A percentile compares a stretch with the other conserved stretches of the same genome.
phyloP scores from a whole-genome alignment of 2,329 filamentous ascomycete species.

The Pyricularia pennisetigena region DNA sequence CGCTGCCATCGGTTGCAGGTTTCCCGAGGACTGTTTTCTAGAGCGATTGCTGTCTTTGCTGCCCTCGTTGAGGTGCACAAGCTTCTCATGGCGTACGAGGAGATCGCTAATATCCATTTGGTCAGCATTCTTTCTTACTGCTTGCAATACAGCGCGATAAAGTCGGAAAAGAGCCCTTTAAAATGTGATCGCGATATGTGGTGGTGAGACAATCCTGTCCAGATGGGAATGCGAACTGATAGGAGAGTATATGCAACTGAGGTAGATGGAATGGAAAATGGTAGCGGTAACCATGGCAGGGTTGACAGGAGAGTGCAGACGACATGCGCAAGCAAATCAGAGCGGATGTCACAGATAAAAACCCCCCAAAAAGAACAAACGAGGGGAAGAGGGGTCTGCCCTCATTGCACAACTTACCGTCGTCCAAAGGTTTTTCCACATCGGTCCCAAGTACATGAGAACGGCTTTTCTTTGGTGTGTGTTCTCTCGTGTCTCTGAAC shows the following conservation, averaged over 20 bases:
- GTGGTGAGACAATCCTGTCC: not conserved
- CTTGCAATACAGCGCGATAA: not conserved
- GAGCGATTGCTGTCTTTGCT: slow-evolving; percentile 41
- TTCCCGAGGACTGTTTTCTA: slow-evolving; percentile 40
- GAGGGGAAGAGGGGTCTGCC: slow-evolving; percentile 5
- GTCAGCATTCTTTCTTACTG: slow-evolving; percentile 26
- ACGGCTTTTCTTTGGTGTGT: slow-evolving; percentile 57
- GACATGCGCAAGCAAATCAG: not conserved
- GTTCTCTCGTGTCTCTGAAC: slow-evolving; percentile 55
- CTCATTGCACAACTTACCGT: slow-evolving; percentile 34
- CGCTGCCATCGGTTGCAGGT: slow-evolving; percentile 29
- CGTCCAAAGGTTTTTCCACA: slow-evolving; percentile 55
- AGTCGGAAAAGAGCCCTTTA: not conserved
- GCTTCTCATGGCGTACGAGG: slow-evolving; percentile 53
- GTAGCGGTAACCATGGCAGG: not conserved
- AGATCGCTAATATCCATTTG: slow-evolving; percentile 54
- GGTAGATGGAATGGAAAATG: not conserved
- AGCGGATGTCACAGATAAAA: not conserved
- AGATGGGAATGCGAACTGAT: not conserved
- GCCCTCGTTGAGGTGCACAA: slow-evolving; percentile 52
- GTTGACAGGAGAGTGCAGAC: not conserved
- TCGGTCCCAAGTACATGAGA: slow-evolving; percentile 46
- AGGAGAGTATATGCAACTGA: not conserved
- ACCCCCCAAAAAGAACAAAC: slow-evolving; percentile 8
- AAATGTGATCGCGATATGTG: not conserved